Conservation (phyloP, 2,329 filamentous ascomycete species). For the Claviceps africana region DNA sequence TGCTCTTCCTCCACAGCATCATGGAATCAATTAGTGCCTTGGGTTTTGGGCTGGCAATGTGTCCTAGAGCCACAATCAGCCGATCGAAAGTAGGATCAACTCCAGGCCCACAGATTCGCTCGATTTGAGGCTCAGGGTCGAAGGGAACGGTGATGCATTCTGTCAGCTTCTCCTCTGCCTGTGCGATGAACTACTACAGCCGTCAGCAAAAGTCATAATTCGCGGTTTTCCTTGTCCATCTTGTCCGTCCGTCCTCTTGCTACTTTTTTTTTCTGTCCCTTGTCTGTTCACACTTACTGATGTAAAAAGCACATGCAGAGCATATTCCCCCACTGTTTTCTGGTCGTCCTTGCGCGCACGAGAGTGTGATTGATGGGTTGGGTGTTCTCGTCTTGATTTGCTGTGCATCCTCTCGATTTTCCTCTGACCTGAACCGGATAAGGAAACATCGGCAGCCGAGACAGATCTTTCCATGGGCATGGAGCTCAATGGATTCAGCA, state of each 20-base stretch:
- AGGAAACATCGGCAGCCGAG: slow-evolving; percentile 31
- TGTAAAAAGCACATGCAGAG: slow-evolving; percentile 89
- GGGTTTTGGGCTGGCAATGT: slow-evolving; percentile 87
- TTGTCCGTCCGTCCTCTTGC: not conserved
- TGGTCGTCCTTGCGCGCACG: slow-evolving; percentile 58
- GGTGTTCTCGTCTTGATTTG: slow-evolving; percentile 56
- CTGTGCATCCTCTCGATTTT: slow-evolving; percentile 49
- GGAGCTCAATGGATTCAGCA: slow-evolving; percentile 10
- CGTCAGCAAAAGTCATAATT: slow-evolving; percentile 8
- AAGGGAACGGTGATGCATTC: slow-evolving; percentile 70
- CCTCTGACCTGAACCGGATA: slow-evolving; percentile 31
- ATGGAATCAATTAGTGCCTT: slow-evolving; percentile 93
- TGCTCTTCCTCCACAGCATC: slow-evolving; percentile 95
- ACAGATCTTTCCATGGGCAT: slow-evolving; percentile 30
- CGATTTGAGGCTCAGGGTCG: slow-evolving; percentile 71
- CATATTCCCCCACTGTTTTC: slow-evolving; percentile 96
- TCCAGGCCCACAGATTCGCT: slow-evolving; percentile 79
- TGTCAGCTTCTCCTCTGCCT: slow-evolving; percentile 92
- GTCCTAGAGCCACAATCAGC: slow-evolving; percentile 79
- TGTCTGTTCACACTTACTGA: slow-evolving; percentile 40
- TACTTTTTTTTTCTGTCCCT: not conserved
- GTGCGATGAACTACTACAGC: slow-evolving; percentile 60
- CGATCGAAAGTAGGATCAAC: slow-evolving; percentile 86
- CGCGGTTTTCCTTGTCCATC: not conserved
- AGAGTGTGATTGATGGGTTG: slow-evolving; percentile 63